These are phyloP conservation scores for Wilcoxina mikolae DNA, from an alignment of 495 filamentous ascomycete species.

Conservation along the genomic window DNA sequence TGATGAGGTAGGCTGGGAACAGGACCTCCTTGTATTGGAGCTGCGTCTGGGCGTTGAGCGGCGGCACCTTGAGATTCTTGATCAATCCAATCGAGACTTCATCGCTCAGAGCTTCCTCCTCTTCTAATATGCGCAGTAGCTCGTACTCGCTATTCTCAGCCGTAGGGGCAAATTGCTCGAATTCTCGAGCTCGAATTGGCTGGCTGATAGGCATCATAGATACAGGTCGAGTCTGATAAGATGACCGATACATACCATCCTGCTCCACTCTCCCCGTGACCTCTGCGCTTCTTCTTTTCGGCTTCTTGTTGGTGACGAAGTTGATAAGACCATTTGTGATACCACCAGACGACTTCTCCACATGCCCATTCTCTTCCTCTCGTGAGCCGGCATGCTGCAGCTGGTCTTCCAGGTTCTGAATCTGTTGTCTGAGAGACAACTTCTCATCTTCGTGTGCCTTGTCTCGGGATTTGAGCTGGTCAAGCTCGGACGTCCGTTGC, in stretches of 20 bases:
- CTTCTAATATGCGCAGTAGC: slow-evolving; percentile 79
- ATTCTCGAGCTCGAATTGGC: slow-evolving; percentile 16
- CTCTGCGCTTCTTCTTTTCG: slow-evolving; percentile 85
- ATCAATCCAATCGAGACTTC: slow-evolving; percentile 94
- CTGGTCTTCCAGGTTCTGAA: slow-evolving; percentile 81
- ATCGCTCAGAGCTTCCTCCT: slow-evolving; percentile 89
- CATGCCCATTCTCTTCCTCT: slow-evolving; percentile 62
- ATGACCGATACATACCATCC: slow-evolving; percentile 51
- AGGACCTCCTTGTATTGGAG: slow-evolving; percentile 96
- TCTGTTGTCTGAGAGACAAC: slow-evolving; percentile 64
- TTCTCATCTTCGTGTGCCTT: slow-evolving; percentile 68
- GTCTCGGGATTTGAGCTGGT: slow-evolving; percentile 53
- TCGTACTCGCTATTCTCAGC: slow-evolving; percentile 91
- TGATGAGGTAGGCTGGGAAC: slow-evolving; percentile 97
- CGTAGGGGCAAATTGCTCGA: slow-evolving; percentile 36
- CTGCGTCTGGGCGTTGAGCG: slow-evolving; percentile 64
- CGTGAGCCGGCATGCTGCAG: slow-evolving; percentile 65
- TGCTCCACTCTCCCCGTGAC: slow-evolving; percentile 22
- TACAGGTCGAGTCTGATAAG: slow-evolving; percentile 86
- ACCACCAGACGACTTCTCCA: slow-evolving; percentile 67
- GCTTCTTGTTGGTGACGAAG: slow-evolving; percentile 91
- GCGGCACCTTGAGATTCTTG: slow-evolving; percentile 85
- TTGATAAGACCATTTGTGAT: slow-evolving; percentile 76
- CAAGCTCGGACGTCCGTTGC: slow-evolving; percentile 59
- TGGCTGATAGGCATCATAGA: slow-evolving; percentile 74